These are phyloP conservation scores for Aspergillus flavus DNA, from an alignment of 2,329 filamentous ascomycete genomes.

Conservation along the genomic window DNA sequence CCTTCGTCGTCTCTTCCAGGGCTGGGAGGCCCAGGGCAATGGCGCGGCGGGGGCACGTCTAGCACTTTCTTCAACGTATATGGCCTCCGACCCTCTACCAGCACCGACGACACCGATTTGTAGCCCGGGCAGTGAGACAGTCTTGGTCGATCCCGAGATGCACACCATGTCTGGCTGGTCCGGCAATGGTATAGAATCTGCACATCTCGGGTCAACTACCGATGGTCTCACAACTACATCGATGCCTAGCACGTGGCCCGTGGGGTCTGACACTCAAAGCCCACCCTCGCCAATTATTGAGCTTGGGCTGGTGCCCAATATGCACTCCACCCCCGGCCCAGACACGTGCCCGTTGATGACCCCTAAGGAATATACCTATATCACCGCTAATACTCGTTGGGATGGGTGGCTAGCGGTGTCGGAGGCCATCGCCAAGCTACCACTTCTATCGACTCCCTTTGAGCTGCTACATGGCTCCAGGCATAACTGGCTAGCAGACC, in stretches of 20 bases:
- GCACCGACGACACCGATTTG: neutral
- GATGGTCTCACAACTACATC: neutral
- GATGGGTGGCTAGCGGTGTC: neutral
- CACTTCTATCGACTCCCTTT: neutral
- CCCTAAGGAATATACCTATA: neutral
- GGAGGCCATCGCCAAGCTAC: neutral
- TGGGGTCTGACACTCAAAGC: neutral
- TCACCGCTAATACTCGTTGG: neutral
- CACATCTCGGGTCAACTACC: neutral
- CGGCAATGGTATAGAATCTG: too few relatives aligned
- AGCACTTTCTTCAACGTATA: neutral
- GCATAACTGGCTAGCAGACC: conserved; percentile 10
- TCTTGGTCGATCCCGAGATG: too few relatives aligned
- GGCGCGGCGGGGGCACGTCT: neutral
- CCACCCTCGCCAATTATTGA: neutral
- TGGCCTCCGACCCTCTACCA: neutral
- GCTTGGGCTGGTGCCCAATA: neutral
- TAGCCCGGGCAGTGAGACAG: neutral
- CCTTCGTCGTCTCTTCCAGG: neutral
- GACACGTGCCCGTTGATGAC: neutral
- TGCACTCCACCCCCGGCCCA: neutral
- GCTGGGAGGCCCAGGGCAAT: neutral
- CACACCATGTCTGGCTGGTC: neutral
- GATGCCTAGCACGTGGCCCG: neutral
- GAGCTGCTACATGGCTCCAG: conserved; percentile 12